Percentiles rank a stretch among this genome's conserved stretches.
Conservation (phyloP, 495 filamentous ascomycete genomes). For the Hypomontagnella monticulosa region DNA sequence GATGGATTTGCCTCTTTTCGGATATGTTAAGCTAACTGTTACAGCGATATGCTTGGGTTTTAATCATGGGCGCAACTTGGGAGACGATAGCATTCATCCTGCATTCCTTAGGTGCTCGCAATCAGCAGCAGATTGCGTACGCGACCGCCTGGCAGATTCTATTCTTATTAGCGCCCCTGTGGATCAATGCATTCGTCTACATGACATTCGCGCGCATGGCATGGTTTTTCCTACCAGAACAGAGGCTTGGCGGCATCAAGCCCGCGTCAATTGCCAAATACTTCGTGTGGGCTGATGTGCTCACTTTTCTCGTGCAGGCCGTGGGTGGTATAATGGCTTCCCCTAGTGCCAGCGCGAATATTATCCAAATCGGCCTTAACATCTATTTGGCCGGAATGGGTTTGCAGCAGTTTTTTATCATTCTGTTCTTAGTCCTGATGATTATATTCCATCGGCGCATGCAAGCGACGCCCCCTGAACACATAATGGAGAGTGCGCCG, state of each 20-base stretch:
- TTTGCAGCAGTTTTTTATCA: slow-evolving; percentile 67
- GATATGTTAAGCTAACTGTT: slow-evolving; percentile 1
- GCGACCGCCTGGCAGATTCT: slow-evolving; percentile 47
- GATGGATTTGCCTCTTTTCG: not conserved
- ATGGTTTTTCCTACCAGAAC: slow-evolving; percentile 62
- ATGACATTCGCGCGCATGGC: slow-evolving; percentile 73
- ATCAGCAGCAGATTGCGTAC: slow-evolving; percentile 50
- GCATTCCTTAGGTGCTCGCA: slow-evolving; percentile 47
- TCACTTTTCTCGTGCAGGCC: slow-evolving; percentile 71
- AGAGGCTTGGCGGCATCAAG: slow-evolving; percentile 60
- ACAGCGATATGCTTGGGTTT: slow-evolving; percentile 52
- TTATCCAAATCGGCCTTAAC: slow-evolving; percentile 56
- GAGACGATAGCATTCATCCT: slow-evolving; percentile 51
- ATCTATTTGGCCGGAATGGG: slow-evolving; percentile 71
- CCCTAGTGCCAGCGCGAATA: slow-evolving; percentile 23
- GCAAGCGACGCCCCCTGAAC: slow-evolving; percentile 10
- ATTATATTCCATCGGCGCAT: slow-evolving; percentile 60
- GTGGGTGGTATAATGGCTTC: slow-evolving; percentile 60
- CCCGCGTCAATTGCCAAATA: slow-evolving; percentile 60
- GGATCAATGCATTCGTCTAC: slow-evolving; percentile 75
- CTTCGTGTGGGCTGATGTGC: slow-evolving; percentile 71
- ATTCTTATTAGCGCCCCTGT: slow-evolving; percentile 58
- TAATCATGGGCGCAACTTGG: slow-evolving; percentile 54
- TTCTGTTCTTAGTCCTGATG: slow-evolving; percentile 59
- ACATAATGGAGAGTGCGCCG: not conserved